These are phyloP conservation scores for Miscanthus lutarioriparius DNA, from an alignment of 176 grass and related monocot species.

Conservation along the genomic window DNA sequence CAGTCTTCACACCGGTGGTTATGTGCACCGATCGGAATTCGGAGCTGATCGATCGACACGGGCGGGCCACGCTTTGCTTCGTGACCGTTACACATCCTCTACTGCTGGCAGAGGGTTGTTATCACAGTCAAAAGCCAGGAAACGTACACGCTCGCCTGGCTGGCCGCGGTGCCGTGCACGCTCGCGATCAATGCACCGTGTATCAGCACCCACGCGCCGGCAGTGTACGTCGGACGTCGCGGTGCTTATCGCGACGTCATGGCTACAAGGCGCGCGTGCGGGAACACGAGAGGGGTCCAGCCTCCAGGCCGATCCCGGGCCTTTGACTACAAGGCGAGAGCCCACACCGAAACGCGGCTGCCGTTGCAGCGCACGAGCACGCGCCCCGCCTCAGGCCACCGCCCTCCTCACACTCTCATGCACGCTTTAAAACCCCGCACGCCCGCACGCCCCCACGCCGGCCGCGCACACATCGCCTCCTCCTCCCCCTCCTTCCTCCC, in stretches of 20 bases:
- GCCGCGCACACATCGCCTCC: conserved; percentile 17
- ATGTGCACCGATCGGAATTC: background rate
- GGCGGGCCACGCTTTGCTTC: background rate
- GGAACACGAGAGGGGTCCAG: background rate
- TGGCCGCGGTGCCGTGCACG: background rate
- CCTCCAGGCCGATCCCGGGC: background rate
- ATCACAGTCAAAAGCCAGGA: background rate
- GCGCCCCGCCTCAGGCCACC: background rate
- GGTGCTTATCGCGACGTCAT: background rate
- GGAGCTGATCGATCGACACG: background rate
- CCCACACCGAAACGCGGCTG: background rate
- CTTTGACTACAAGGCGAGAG: conserved; percentile 31
- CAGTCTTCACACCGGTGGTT: background rate
- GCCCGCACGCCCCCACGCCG: background rate
- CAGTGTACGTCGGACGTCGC: background rate
- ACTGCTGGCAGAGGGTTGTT: background rate
- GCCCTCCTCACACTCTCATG: conserved; percentile 28
- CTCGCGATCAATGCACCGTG: background rate
- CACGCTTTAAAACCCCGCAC: conserved; percentile 47
- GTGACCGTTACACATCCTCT: background rate
- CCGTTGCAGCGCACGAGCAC: conserved; percentile 12
- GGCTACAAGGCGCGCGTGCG: background rate
- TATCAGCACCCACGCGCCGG: background rate
- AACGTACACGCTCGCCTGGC: background rate
- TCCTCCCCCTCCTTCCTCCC: background rate